These are phyloP conservation scores for Talaromyces adpressus DNA, from an alignment of 495 filamentous ascomycete species.

Conservation along the genomic window DNA sequence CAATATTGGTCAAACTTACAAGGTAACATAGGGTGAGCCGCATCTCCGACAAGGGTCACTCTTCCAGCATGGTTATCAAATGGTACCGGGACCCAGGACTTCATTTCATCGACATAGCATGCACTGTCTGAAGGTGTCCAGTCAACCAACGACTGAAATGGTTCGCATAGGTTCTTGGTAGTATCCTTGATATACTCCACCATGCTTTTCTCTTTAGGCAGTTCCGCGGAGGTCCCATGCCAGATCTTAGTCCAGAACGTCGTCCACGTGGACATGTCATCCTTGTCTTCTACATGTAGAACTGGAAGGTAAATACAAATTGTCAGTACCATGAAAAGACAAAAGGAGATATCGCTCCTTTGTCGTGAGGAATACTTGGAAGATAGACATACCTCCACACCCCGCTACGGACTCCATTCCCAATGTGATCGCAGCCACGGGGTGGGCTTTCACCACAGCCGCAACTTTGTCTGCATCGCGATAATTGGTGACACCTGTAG, in stretches of 20 bases:
- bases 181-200: slow-evolving; percentile 1
- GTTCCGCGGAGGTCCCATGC: neutral
- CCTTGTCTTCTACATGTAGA: slow-evolving; percentile 8
- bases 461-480: slow-evolving; percentile 1
- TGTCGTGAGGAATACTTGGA: neutral
- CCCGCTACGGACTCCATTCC: slow-evolving; percentile 5
- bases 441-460: slow-evolving; percentile 1
- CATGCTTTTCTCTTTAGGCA: neutral
- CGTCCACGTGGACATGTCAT: slow-evolving; percentile 11
- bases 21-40: slow-evolving; percentile 38
- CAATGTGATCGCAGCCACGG: neutral
- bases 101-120: slow-evolving; percentile 10
- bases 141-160: slow-evolving; percentile 1
- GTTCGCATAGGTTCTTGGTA: neutral
- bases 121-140: neutral
- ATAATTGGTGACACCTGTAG: neutral
- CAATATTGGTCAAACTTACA: neutral
- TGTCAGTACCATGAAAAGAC: neutral
- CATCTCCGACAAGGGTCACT: slow-evolving; percentile 44
- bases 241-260: slow-evolving; percentile 5
- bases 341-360: neutral
- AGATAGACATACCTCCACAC: slow-evolving; percentile 2
- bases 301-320: slow-evolving; percentile 12
- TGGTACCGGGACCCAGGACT: slow-evolving; percentile 14
- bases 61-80: slow-evolving; percentile 36